Conservation (phyloP, 164 flowering plant genomes). For the Santalum album region DNA sequence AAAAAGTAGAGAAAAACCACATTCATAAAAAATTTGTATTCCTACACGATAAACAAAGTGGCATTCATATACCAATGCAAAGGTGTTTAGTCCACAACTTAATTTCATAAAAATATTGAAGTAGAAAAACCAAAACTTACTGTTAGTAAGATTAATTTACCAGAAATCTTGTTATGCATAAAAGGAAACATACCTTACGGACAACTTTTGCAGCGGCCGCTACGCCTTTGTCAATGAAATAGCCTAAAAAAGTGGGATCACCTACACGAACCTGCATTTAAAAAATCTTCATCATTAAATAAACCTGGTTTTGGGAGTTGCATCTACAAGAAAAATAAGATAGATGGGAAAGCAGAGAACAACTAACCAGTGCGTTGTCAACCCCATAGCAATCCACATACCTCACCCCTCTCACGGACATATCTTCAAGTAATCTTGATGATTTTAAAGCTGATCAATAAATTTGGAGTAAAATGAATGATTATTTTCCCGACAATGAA, state of each 20-base stretch:
- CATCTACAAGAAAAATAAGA: not conserved
- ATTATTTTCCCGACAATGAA: not conserved
- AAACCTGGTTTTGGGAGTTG: not conserved
- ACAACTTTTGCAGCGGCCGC: constrained; percentile 98
- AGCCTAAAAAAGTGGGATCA: constrained; percentile 94
- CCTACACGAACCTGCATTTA: constrained; percentile 86
- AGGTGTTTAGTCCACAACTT: too few species aligned
- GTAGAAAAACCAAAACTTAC: too few species aligned
- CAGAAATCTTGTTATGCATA: not conserved
- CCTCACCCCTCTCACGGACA: constrained; percentile 77
- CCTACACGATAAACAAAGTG: too few species aligned
- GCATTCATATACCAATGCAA: too few species aligned
- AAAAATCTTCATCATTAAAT: constrained; percentile 11
- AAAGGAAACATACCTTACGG: constrained; percentile 57
- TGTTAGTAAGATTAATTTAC: not conserved
- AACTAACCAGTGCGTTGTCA: constrained; percentile 86
- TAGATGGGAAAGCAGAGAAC: constrained; percentile 5
- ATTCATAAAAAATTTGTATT: too few species aligned
- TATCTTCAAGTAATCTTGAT: constrained; percentile 82
- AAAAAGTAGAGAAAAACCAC: too few species aligned
- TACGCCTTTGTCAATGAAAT: constrained; percentile 87
- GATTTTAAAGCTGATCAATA: constrained; percentile 57
- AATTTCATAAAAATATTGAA: too few species aligned
- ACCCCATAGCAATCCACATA: constrained; percentile 94
- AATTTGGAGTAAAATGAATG: not conserved